Evolutionary conservation across 2,329 filamentous ascomycete genomes (phyloP), one percentile per base, ranked within the genome.

Genomic region (Colletotrichum sp.): DNA sequence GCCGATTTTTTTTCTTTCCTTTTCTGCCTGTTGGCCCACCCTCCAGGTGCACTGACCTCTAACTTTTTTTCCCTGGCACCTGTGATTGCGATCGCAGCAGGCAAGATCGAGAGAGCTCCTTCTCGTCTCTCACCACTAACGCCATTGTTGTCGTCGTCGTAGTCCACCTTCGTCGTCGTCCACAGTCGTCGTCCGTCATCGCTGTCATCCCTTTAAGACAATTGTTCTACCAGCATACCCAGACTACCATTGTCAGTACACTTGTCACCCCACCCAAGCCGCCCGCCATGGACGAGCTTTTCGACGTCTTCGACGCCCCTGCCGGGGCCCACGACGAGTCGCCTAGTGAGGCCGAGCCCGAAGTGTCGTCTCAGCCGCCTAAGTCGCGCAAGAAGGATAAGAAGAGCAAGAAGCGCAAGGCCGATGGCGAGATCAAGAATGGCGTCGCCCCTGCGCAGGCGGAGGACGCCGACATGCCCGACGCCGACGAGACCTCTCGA

Each of bases 321-420:
- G 83, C 88, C 24, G 83, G 80, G 65, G 85, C 83, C 18, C 80
- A 82, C 69, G 81, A 82, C 71, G 81, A 82, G 32, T 87, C 84
- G 75, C 81, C 82, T 9, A 87, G 85, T 83, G 88, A 89, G 79
- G 9, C 39, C 18, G 39, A 49, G 9, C 83, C 86, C 77, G 86
- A 89, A 84, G 34, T 16, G 34, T 16, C 34, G 76, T 79, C 76
- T 13, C 79, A 82, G 77, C 78, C 83, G 65, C 82, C 83, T 8
- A 85, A 83, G 78, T 80, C 87, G 24, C 91, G 89, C 78, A 89
- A 88, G 79, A 86, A 83, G 80, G 90, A 91, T 73, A 92, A 84
- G 80, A 92, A 90, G 84, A 94, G 88, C 87, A 97, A 96, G 87
- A 98, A 98, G 90, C 92, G 96, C 85, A 95, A 95, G 84, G 93